Base-by-base conservation (phyloP, 768 basidiomycete species). In the Paxillus ammoniavirescens region DNA sequence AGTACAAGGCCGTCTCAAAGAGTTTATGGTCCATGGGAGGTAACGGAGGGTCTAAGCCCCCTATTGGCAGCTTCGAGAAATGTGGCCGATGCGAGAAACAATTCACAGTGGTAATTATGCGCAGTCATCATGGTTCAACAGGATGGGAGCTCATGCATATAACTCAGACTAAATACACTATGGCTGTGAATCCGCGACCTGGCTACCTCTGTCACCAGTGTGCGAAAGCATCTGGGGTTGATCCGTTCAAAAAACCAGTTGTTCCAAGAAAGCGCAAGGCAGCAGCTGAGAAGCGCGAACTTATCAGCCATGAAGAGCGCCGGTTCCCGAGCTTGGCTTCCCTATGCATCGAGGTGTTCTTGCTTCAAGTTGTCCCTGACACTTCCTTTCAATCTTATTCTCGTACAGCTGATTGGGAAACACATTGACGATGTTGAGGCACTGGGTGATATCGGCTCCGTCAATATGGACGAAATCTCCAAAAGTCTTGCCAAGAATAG, bases 351-450 rank as follows among this genome's bases (percentile, higher is more conserved):
- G 74, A 87, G 70, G 93, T 91, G 55, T 50, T 17, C 8, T 4
- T 26, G 21, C 30, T 18, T 6, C 33, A 8, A 37, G 4, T 47
- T 38, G 10, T 21, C 42, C 30, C 8, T 42, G 14, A 6, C 9
- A 6, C 36, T 4, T 17, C 8, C 23, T 40, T 8, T 14, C 47
- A 5, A 49, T 26, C 0, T 45, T 5, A 13, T 18, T 18, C 26
- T 9, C 52, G 47, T 54, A 7, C 52, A 94, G 90, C 73, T 97
- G 21, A 85, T 98, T 52, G 87, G 89, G 15, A 81, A 82, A 53
- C 83, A 92, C 65, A 96, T 98, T 52, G 81, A 93, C 52, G 91
- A 96, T 60, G 86, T 98, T 6, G 91, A 93, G 57, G 86, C 87
- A 0, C 72, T 95, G 14, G 96, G 96, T 0, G 88, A 96, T 62